phyloP scores from a whole-genome alignment of 805 yeast species.

The Yamadazyma laniorum region DNA sequence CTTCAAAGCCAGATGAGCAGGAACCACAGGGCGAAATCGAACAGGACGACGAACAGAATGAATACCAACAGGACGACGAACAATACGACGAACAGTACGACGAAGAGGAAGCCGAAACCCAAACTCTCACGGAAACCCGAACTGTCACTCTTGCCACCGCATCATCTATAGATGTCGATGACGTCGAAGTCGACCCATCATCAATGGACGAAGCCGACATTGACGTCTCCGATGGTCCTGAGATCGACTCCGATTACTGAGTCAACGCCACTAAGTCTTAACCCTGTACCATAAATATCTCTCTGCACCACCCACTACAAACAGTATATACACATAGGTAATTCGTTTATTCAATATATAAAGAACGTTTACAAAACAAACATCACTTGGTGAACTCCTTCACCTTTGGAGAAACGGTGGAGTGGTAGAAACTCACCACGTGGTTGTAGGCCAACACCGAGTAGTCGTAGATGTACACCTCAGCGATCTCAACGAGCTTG shows the following conservation, averaged over 20 bases:
- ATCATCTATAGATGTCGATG: not conserved
- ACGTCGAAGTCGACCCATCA: not conserved
- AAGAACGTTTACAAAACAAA: not conserved
- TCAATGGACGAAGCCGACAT: no score
- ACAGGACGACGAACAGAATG: constrained; percentile 11
- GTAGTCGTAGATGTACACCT: constrained; percentile 29
- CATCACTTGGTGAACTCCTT: constrained; percentile 5
- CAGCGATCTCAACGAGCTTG: constrained; percentile 33
- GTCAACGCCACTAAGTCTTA: no score
- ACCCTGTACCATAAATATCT: no score
- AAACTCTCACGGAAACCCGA: not conserved
- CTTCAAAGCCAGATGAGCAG: constrained; percentile 52
- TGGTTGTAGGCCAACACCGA: constrained; percentile 18
- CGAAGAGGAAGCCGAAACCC: not conserved
- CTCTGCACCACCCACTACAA: no score
- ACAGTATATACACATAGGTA: no score
- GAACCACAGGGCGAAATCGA: constrained; percentile 39
- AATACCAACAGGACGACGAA: not conserved
- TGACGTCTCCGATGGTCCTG: constrained; percentile 7
- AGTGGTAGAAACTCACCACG: constrained; percentile 21
- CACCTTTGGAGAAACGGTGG: constrained; percentile 18
- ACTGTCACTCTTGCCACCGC: constrained; percentile 1
- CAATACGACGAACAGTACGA: not conserved
- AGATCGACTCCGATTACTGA: constrained; percentile 7
- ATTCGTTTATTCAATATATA: constrained; percentile 1